Evolutionary conservation across 148 eudicot species (phyloP).

Genomic region (Tetragonia tetragonoides): DNA sequence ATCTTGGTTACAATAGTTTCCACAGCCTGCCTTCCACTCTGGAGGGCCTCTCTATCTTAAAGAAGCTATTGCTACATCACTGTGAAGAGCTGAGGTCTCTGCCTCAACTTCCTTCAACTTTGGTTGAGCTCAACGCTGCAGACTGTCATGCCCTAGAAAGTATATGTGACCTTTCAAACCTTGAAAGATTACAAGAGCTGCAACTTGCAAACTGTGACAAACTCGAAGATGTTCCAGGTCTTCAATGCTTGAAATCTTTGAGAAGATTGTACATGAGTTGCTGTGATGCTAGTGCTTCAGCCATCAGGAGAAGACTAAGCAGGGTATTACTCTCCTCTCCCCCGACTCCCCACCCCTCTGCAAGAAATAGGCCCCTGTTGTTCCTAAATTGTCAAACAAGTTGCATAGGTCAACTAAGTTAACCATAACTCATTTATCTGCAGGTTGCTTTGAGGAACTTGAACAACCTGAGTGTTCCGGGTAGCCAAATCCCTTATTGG

Average conservation of each 20-base stretch:
- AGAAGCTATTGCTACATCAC: conserved; percentile 38
- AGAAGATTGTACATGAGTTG: conserved; percentile 53
- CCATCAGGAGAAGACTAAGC: conserved; percentile 33
- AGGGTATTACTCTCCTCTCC: conserved; percentile 36
- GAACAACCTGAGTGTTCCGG: conserved; percentile 43
- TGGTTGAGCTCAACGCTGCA: conserved; percentile 47
- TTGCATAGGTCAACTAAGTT: too few species aligned
- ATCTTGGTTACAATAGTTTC: conserved; percentile 52
- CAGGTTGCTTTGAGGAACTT: conserved; percentile 50
- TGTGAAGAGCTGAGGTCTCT: conserved; percentile 44
- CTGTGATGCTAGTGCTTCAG: conserved; percentile 40
- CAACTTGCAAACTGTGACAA: conserved; percentile 51
- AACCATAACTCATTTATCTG: neutral
- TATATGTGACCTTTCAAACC: conserved; percentile 46
- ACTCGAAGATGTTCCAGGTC: conserved; percentile 48
- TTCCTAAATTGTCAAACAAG: neutral
- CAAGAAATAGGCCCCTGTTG: too few species aligned
- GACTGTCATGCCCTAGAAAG: conserved; percentile 45
- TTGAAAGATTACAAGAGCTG: conserved; percentile 42
- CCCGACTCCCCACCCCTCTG: neutral
- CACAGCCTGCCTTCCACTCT: conserved; percentile 48
- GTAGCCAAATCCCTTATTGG: conserved; percentile 55
- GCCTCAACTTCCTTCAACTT: conserved; percentile 57
- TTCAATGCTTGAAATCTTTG: conserved; percentile 50
- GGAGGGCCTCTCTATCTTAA: conserved; percentile 38